phyloP scores from a whole-genome alignment of 2,329 filamentous ascomycete species.

The Colletotrichum sp. region DNA sequence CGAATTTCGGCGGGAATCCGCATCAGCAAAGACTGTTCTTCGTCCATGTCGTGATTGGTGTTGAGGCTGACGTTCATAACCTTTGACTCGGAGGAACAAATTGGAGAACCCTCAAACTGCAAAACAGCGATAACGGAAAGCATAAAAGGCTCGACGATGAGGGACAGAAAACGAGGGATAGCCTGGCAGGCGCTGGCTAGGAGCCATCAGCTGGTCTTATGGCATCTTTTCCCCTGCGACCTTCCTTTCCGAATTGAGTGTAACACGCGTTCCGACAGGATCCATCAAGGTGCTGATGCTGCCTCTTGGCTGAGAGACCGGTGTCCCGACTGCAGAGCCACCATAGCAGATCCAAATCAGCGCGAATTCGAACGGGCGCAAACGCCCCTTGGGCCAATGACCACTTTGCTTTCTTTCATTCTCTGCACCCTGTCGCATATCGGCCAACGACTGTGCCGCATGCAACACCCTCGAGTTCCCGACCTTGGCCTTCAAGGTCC shows the following conservation, averaged over 20 bases:
- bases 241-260: background rate
- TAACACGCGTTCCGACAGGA: background rate
- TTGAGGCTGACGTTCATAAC: background rate
- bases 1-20: conserved; percentile 45
- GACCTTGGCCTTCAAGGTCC: conserved; percentile 7
- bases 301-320: background rate
- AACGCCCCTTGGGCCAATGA: background rate
- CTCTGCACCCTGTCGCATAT: background rate
- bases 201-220: conserved; percentile 11
- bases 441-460: background rate
- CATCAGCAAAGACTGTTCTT: conserved; percentile 24
- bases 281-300: conserved; percentile 18
- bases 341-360: background rate
- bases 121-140: background rate
- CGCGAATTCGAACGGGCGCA: background rate
- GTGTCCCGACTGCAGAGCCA: background rate
- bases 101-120: background rate
- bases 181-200: background rate
- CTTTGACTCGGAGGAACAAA: background rate
- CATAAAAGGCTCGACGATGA: background rate
- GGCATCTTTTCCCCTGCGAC: background rate
- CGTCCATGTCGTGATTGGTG: conserved; percentile 7
- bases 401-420: background rate
- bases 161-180: background rate
- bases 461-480: background rate